Percentiles rank a stretch among this genome's conserved stretches.
phyloP scores from a whole-genome alignment of 768 basidiomycete species.

The Suillus subalutaceus region DNA sequence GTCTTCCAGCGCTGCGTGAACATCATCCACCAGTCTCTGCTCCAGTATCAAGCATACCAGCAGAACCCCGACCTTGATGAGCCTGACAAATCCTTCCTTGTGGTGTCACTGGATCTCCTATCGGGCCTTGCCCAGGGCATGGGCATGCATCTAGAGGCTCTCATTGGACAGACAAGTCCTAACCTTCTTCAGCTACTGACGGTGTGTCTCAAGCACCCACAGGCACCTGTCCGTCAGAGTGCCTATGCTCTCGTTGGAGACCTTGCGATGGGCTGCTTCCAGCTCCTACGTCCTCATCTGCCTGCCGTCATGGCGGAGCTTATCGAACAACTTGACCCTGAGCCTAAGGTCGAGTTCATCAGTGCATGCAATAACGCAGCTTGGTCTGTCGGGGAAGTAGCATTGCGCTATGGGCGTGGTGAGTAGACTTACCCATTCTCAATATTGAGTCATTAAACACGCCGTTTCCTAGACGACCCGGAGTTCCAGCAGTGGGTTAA shows the following conservation, averaged over 20 bases:
- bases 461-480: conserved; percentile 56
- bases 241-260: conserved; percentile 99
- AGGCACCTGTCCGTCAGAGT: conserved; percentile 93
- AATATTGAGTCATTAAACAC: conserved; percentile 12
- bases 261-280: conserved; percentile 95
- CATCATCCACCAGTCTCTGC: conserved; percentile 80
- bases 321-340: conserved; percentile 86
- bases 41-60: conserved; percentile 86
- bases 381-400: conserved; percentile 99
- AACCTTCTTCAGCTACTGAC: conserved; percentile 81
- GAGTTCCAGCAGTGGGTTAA: conserved; percentile 94
- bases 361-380: conserved; percentile 99
- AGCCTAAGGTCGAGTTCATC: conserved; percentile 92
- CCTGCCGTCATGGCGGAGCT: conserved; percentile 89
- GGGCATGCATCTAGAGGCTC: conserved; percentile 71
- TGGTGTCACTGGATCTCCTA: conserved; percentile 95
- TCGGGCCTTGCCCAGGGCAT: conserved; percentile 96
- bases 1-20: conserved; percentile 91
- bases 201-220: conserved; percentile 92
- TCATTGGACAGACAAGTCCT: conserved; percentile 73
- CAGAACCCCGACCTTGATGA: conserved; percentile 91
- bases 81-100: conserved; percentile 96
- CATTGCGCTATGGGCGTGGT: conserved; percentile 88
- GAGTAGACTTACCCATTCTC: conserved; percentile 24
- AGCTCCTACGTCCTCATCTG: conserved; percentile 81